These are phyloP conservation scores for Acaromyces ingoldii DNA, from an alignment of 1,284 basidiomycete genomes.

Conservation along the genomic window DNA sequence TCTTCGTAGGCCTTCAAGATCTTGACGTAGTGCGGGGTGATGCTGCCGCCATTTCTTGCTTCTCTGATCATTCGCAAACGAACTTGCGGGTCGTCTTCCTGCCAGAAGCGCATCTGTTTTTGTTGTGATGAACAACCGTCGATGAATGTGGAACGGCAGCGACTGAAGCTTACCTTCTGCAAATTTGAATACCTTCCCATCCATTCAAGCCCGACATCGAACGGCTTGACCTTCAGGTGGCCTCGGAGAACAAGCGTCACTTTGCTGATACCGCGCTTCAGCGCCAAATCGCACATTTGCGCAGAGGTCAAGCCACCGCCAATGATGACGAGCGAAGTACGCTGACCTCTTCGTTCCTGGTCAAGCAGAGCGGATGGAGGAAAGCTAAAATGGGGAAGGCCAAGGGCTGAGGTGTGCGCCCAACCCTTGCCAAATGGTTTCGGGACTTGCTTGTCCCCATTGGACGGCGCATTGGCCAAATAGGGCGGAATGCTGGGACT, in stretches of 20 bases:
- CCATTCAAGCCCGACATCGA: slow-evolving; percentile 47
- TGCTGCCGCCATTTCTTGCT: slow-evolving; percentile 47
- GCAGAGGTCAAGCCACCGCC: slow-evolving; percentile 53
- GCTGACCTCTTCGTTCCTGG: not conserved
- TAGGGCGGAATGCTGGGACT: slow-evolving; percentile 35
- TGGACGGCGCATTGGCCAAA: slow-evolving; percentile 4
- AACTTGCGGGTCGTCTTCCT: slow-evolving; percentile 26
- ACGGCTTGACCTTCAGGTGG: slow-evolving; percentile 48
- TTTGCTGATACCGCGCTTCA: slow-evolving; percentile 36
- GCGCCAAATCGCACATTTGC: slow-evolving; percentile 47
- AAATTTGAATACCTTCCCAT: slow-evolving; percentile 43
- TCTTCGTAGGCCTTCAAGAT: slow-evolving; percentile 30
- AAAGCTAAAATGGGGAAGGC: slow-evolving; percentile 18
- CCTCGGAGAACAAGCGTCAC: slow-evolving; percentile 48
- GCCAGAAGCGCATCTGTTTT: slow-evolving; percentile 52
- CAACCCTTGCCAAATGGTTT: slow-evolving; percentile 26
- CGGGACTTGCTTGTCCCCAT: not conserved
- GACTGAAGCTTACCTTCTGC: too few relatives aligned
- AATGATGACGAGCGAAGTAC: slow-evolving; percentile 39
- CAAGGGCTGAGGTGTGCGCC: slow-evolving; percentile 48
- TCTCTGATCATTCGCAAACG: slow-evolving; percentile 31
- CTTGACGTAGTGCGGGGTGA: slow-evolving; percentile 44
- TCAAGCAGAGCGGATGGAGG: slow-evolving; percentile 9
- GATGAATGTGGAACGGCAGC: too few relatives aligned
- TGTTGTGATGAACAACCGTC: too few relatives aligned